Conservation (phyloP, 345 rosid species). For the Turnera subulata region DNA sequence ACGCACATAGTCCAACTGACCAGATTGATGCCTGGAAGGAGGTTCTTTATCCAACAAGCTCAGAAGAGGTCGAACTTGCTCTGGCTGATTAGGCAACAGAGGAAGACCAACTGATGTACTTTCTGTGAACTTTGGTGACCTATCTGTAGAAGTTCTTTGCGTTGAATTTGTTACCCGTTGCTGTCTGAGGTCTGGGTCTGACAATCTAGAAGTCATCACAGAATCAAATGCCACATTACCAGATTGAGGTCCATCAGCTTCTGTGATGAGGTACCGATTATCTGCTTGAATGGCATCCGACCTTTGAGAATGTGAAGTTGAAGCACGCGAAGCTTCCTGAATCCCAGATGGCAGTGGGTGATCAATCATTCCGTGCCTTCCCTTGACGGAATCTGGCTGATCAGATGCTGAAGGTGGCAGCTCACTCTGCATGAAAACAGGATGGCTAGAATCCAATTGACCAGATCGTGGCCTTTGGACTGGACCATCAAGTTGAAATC, state of each 20-base stretch:
- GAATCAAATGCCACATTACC: conserved; percentile 53
- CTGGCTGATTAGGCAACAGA: conserved; percentile 43
- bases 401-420: conserved; percentile 40
- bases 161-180: conserved; percentile 43
- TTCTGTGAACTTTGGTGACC: conserved; percentile 67
- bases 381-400: conserved; percentile 57
- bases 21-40: conserved; percentile 77
- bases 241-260: conserved; percentile 58
- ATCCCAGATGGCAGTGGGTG: conserved; percentile 30
- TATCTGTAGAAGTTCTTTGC: conserved; percentile 64
- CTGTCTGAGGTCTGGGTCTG: conserved; percentile 50
- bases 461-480: conserved; percentile 69
- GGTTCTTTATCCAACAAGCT: conserved; percentile 99
- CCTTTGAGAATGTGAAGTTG: conserved; percentile 69
- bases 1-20: conserved; percentile 80
- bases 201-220: conserved; percentile 34
- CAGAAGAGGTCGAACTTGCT: conserved; percentile 92
- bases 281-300: conserved; percentile 57
- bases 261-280: conserved; percentile 34
- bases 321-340: conserved; percentile 68
- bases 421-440: conserved; percentile 60
- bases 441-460: conserved; percentile 63
- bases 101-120: conserved; percentile 58
- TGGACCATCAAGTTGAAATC: conserved; percentile 53
- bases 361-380: conserved; percentile 55